Evolutionary conservation across 2,329 filamentous ascomycete species (phyloP).

Genomic region (Calonectria henricotiae): DNA sequence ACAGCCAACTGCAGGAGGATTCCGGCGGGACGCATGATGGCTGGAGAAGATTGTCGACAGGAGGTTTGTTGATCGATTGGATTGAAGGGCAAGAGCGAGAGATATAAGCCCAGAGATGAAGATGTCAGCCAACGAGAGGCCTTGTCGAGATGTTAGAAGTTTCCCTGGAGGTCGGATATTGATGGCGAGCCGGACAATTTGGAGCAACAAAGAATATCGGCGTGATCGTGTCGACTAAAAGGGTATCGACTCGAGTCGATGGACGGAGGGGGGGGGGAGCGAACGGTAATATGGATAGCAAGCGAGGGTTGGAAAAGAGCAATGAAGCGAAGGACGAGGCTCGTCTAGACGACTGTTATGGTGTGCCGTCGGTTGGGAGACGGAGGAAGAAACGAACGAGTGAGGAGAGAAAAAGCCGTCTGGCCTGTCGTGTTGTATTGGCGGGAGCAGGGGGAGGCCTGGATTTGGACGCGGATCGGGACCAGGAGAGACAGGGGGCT

Average conservation of each 20-base stretch:
- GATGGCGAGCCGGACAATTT: conserved; percentile 18
- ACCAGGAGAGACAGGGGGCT: conserved; percentile 33
- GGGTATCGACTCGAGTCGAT: conserved; percentile 28
- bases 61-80: conserved; percentile 27
- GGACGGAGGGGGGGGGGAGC: conserved; percentile 19
- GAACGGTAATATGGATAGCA: conserved; percentile 19
- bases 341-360: conserved; percentile 26
- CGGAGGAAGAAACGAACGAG: conserved; percentile 26
- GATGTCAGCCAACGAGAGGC: conserved; percentile 30
- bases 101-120: conserved; percentile 13
- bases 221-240: background rate
- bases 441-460: conserved; percentile 29
- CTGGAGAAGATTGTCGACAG: conserved; percentile 17
- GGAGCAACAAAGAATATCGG: background rate
- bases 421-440: conserved; percentile 36
- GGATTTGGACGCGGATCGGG: conserved; percentile 23
- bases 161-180: conserved; percentile 1
- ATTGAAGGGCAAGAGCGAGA: background rate
- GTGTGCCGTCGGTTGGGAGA: conserved; percentile 27
- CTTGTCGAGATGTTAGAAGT: conserved; percentile 27
- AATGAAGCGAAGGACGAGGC: conserved; percentile 42
- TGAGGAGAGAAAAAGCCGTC: conserved; percentile 27
- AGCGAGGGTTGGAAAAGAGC: conserved; percentile 44
- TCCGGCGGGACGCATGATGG: conserved; percentile 67
- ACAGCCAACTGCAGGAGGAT: conserved; percentile 66